phyloP scores from a whole-genome alignment of 2,329 filamentous ascomycete genomes.

The Beauveria bassiana region DNA sequence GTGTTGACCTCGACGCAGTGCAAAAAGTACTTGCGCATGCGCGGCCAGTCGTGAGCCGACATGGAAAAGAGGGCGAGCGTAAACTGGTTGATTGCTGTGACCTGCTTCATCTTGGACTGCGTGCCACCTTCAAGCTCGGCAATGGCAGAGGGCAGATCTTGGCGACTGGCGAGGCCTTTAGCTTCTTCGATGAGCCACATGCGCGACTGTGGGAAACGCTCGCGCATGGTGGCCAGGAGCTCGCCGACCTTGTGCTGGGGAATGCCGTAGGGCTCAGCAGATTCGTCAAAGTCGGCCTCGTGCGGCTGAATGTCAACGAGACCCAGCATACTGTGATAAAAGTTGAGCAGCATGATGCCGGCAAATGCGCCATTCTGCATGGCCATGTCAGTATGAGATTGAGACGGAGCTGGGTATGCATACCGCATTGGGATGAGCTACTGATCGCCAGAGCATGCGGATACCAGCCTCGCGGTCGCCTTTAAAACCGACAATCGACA shows the following conservation, averaged over 20 bases:
- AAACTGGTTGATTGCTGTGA: constrained; percentile 77
- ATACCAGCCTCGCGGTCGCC: constrained; percentile 81
- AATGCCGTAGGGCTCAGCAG: constrained; percentile 59
- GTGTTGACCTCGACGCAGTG: constrained; percentile 72
- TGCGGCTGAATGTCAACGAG: constrained; percentile 80
- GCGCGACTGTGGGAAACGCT: constrained; percentile 69
- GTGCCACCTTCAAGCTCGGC: constrained; percentile 51
- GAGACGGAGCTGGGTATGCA: background rate
- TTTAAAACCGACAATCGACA: constrained; percentile 83
- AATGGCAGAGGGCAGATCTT: constrained; percentile 60
- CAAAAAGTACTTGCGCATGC: constrained; percentile 68
- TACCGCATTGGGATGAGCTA: constrained; percentile 68
- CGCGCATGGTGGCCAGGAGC: constrained; percentile 66
- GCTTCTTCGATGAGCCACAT: constrained; percentile 89
- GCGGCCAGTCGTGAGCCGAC: constrained; percentile 68
- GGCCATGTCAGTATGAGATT: background rate
- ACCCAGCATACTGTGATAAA: constrained; percentile 81
- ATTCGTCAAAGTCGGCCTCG: constrained; percentile 41
- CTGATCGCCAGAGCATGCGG: constrained; percentile 83
- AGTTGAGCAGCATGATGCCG: constrained; percentile 70
- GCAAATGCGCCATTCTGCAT: constrained; percentile 75
- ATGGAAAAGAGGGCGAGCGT: constrained; percentile 73
- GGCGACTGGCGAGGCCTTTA: constrained; percentile 61
- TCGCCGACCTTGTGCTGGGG: constrained; percentile 59
- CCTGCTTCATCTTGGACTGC: constrained; percentile 74